These are phyloP conservation scores for Calonectria multiphialidica DNA, from an alignment of 2,329 filamentous ascomycete genomes.

Conservation along the genomic window DNA sequence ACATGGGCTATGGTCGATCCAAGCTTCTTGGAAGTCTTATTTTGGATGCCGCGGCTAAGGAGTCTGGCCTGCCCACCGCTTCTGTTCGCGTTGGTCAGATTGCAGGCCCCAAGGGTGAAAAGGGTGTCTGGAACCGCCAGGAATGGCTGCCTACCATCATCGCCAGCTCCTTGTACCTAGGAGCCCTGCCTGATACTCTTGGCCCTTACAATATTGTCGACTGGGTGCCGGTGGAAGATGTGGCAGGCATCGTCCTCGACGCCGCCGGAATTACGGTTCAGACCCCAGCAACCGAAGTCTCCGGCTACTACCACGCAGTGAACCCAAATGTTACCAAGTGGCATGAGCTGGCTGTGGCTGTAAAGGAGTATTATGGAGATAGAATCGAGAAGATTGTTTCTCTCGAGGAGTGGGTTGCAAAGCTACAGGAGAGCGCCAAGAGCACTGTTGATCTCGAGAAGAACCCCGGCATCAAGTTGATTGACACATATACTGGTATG, in stretches of 20 bases:
- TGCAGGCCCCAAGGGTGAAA: neutral
- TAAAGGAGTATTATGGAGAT: neutral
- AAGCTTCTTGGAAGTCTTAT: conserved; percentile 1
- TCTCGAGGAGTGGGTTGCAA: neutral
- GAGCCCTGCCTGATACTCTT: neutral
- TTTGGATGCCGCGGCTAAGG: neutral
- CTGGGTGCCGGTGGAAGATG: neutral
- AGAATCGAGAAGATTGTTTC: neutral
- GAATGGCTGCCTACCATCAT: neutral
- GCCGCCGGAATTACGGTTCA: neutral
- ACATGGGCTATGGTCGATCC: neutral
- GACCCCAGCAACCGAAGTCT: neutral
- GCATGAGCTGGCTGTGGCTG: neutral
- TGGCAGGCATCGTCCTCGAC: neutral
- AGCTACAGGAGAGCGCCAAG: neutral
- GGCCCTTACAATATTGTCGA: neutral
- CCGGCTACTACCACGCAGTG: neutral
- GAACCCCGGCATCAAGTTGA: neutral
- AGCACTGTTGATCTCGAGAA: neutral
- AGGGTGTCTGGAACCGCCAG: neutral
- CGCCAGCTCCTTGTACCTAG: neutral
- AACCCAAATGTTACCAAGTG: neutral
- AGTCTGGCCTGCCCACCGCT: neutral
- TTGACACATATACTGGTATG: neutral
- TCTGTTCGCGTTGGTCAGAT: neutral